Evolutionary conservation across 2,329 filamentous ascomycete species (phyloP).

Genomic region (Delphinella strobiligena): DNA sequence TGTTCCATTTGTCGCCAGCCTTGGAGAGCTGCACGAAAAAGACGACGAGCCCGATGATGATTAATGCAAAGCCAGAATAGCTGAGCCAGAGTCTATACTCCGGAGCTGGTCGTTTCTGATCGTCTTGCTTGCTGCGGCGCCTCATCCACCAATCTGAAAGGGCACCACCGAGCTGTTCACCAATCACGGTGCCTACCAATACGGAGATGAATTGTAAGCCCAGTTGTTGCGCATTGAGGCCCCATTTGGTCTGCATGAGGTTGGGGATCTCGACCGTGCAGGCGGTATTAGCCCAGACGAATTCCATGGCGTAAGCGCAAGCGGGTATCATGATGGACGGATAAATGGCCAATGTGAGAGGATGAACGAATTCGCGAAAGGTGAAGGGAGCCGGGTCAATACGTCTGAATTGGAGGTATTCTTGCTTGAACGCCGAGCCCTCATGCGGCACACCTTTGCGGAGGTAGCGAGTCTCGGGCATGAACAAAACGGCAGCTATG

Average conservation of each 20-base stretch:
- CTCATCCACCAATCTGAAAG: constrained; percentile 42
- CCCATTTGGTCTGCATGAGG: constrained; percentile 40
- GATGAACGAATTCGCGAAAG: constrained; percentile 37
- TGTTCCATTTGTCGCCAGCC: constrained; percentile 33
- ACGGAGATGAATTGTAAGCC: constrained; percentile 45
- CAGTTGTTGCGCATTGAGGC: constrained; percentile 43
- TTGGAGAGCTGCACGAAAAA: constrained; percentile 39
- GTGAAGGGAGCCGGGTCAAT: constrained; percentile 40
- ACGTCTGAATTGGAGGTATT: constrained; percentile 28
- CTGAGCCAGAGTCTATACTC: constrained; percentile 46
- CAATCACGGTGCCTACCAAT: constrained; percentile 43
- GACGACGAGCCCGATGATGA: constrained; percentile 39
- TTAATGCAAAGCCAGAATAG: constrained; percentile 38
- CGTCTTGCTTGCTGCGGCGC: constrained; percentile 22
- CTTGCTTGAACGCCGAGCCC: constrained; percentile 28
- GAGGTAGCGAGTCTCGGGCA: constrained; percentile 42
- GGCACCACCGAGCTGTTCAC: constrained; percentile 44
- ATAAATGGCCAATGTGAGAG: constrained; percentile 32
- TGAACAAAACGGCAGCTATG: constrained; percentile 41
- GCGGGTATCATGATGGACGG: constrained; percentile 38
- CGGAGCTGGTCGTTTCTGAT: constrained; percentile 25
- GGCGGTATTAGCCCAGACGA: constrained; percentile 41
- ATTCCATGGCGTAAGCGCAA: constrained; percentile 42
- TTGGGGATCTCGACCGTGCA: constrained; percentile 46
- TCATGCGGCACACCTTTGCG: constrained; percentile 23